phyloP scores from a whole-genome alignment of 2,329 filamentous ascomycete species.

The Cladorrhinum sp. region DNA sequence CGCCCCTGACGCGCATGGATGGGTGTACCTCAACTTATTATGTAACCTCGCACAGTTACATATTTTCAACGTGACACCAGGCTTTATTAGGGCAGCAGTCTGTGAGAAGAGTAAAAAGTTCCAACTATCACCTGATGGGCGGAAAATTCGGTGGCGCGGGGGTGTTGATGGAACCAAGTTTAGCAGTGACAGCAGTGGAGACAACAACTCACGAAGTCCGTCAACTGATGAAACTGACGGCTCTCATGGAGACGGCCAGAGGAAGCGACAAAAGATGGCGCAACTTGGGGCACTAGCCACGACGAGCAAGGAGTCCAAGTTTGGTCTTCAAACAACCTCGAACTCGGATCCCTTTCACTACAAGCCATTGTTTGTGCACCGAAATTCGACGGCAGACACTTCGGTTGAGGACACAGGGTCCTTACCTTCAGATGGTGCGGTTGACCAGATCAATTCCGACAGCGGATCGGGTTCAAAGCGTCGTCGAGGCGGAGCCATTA shows the following conservation, averaged over 20 bases:
- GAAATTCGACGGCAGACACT: constrained; percentile 45
- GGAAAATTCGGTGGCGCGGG: constrained; percentile 77
- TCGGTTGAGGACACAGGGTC: constrained; percentile 50
- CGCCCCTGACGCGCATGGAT: constrained; percentile 65
- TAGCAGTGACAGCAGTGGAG: constrained; percentile 60
- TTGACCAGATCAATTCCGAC: constrained; percentile 48
- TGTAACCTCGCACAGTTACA: constrained; percentile 81
- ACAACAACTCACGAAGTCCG: constrained; percentile 45
- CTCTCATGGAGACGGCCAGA: constrained; percentile 40
- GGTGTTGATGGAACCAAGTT: constrained; percentile 62
- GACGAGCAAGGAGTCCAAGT: constrained; percentile 41
- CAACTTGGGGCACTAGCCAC: constrained; percentile 33
- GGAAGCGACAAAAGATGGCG: constrained; percentile 46
- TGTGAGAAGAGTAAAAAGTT: constrained; percentile 69
- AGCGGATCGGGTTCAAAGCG: constrained; percentile 51
- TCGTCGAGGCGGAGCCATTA: constrained; percentile 68
- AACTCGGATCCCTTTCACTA: constrained; percentile 57
- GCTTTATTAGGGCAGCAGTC: constrained; percentile 72
- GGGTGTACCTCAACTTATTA: constrained; percentile 79
- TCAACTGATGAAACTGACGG: constrained; percentile 50
- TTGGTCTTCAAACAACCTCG: constrained; percentile 37
- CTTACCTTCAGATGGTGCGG: constrained; percentile 41
- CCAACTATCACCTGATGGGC: constrained; percentile 72
- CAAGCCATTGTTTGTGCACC: constrained; percentile 59
- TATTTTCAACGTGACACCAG: constrained; percentile 76